Base-by-base conservation (phyloP, 2,329 filamentous ascomycete species). In the Elsinoe ampelina region DNA sequence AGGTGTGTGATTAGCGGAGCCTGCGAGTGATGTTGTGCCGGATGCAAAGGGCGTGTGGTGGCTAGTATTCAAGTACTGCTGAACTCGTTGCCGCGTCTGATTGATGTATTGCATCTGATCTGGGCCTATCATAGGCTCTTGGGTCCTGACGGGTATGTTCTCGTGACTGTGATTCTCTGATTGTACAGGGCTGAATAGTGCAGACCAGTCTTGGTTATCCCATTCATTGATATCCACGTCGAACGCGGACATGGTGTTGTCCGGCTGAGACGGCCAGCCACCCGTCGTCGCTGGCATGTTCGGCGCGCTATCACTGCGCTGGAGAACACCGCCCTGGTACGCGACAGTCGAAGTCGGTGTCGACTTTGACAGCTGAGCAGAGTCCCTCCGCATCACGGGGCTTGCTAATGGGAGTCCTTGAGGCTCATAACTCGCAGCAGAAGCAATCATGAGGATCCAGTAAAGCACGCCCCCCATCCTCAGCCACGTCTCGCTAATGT, bases 401-500 rank as follows among this genome's bases (percentile, higher is more conserved):
- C 19, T 13, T n/a, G 20, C 41, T 10, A 11, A 5, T 5, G 20
- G 41, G 11, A 13, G 20, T 26, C 10, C 30, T n/a, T 50, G n/a
- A 13, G 48, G 48, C 19, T 63, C 59, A 47, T 65, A 64, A 20
- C 63, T 64, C 7, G 67, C 64, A 5, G 66, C 64, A n/a, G 63
- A 63, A 22, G 64, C 67, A 8, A 70, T 62, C 11, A 69, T 57
- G 1, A 63, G 57, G 15, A 66, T 61, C 62, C 65, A 70, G 55
- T 68, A 65, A 3, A 71, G 61, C 2, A 69, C 64, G 11, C 68
- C 68, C 1, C 64, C 62, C 55, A 70, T 61, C 30, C 63, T 60
- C n/a, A 62, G 62, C 68, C 67, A 70, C 59, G 64, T 66, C 20
- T 66, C 62, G 15, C 60, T 60, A 5, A 67, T 57, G 48, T 67